Base-by-base conservation (phyloP, 2,329 filamentous ascomycete species). In the Hypoxylon sp. region DNA sequence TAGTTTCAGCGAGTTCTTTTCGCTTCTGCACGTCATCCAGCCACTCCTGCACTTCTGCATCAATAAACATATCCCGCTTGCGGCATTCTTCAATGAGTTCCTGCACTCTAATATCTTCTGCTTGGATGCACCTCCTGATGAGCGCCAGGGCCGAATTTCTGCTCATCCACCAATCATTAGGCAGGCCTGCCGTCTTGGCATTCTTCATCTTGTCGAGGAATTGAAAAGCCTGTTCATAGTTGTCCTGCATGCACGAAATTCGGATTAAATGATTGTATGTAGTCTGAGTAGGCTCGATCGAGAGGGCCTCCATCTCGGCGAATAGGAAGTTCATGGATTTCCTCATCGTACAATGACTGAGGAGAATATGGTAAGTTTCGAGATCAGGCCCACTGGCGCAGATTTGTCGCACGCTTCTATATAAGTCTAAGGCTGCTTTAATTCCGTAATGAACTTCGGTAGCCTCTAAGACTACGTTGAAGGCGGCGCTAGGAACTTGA, bases 381-480 rank as follows among this genome's bases (percentile, higher is more conserved):
- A 77, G 63, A 71, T 79, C 77, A 11, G 81, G 81, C 1, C 77
- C 78, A 9, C 71, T 65, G 0, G 72, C 71, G 64, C 79, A 81
- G 47, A 83, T 67, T 51, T 78, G 76, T 4, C 79, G 77, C 24
- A 83, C 67, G 35, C 77, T 75, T 46, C 77, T 76, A 71, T 83
- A 83, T 14, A 82, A 46, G 59, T 80, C 79, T 19, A 82, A 68
- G 4, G 79, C 79, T 5, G 58, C 47, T 50, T 66, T 71, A 51
- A 79, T 75, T 5, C 71, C 72, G 10, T 54, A 58, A 31, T 76
- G 74, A 6, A 66, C 22, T 37, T 68, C 57, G 13, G 65, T 74
- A 42, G 79, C 78, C 63, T 84, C 82, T 8, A 83, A 70, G 11
- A 83, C 74, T 17, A 82, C 80, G 65, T 83, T 82, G 70, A 83